phyloP scores from a whole-genome alignment of 2,329 filamentous ascomycete species.

The Aspergillus floridensis region DNA sequence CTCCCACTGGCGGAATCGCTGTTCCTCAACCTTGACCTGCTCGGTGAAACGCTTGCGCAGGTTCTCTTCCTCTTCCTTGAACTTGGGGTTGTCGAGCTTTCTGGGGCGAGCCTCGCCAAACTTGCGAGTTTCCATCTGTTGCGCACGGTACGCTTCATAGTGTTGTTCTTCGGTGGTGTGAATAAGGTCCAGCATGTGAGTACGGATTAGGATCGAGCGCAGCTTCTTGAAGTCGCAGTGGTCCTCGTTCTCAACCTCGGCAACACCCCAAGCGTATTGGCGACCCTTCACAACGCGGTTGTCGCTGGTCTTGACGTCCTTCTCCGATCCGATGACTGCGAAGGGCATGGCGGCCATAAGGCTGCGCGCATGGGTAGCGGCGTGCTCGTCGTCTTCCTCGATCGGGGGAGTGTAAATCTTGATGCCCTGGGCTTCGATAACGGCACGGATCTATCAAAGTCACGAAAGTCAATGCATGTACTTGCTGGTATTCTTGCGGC shows the following conservation, averaged over 20 bases:
- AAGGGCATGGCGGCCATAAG: conserved; percentile 98
- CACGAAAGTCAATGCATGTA: background rate
- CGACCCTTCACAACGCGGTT: conserved; percentile 97
- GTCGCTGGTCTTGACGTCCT: conserved; percentile 95
- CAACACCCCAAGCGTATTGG: conserved; percentile 98
- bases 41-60: conserved; percentile 98
- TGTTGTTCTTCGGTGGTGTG: conserved; percentile 99
- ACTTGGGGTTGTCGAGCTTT: conserved; percentile 99
- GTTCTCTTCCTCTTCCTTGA: conserved; percentile 99
- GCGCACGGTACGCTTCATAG: conserved; percentile 98
- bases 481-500: background rate
- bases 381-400: conserved; percentile 97
- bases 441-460: conserved; percentile 71
- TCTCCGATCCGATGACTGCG: conserved; percentile 97
- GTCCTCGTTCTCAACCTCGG: conserved; percentile 99
- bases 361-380: conserved; percentile 88
- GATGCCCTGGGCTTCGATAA: conserved; percentile 97
- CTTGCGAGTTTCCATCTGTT: conserved; percentile 99
- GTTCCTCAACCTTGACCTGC: conserved; percentile 99
- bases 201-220: conserved; percentile 95
- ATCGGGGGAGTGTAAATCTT: conserved; percentile 98
- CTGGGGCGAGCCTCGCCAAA: conserved; percentile 95
- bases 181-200: conserved; percentile 99
- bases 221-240: conserved; percentile 99
- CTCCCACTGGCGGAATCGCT: conserved; percentile 98